Evolutionary conservation across 140 eudicot species (phyloP).

Genomic region (Bidens hawaiensis): DNA sequence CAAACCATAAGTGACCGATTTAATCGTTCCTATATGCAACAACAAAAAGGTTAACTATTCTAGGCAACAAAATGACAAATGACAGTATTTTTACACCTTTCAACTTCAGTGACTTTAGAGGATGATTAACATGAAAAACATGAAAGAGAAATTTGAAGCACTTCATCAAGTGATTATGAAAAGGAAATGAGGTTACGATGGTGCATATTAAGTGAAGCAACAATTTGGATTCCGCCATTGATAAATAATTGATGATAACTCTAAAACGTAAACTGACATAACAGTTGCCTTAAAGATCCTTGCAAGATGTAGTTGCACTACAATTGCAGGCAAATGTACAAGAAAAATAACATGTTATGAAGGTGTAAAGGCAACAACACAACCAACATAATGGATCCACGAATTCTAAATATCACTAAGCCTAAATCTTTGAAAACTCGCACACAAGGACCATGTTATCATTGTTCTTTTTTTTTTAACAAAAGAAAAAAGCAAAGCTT

Average conservation of each 20-base stretch:
- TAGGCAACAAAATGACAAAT: too few species aligned
- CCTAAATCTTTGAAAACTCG: not conserved
- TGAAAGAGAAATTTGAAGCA: too few species aligned
- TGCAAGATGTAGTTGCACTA: not conserved
- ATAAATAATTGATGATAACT: not conserved
- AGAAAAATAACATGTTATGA: not conserved
- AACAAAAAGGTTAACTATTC: not conserved
- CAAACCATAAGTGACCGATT: slow-evolving; percentile 80
- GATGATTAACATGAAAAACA: too few species aligned
- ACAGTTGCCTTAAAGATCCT: not conserved
- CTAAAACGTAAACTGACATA: not conserved
- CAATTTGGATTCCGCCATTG: not conserved
- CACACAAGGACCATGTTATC: not conserved
- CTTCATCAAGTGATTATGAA: too few species aligned
- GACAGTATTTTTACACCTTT: too few species aligned
- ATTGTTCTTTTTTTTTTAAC: too few species aligned
- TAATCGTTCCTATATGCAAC: slow-evolving; percentile 58
- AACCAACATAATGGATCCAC: not conserved
- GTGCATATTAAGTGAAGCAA: too few species aligned
- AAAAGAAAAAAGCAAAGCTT: too few species aligned
- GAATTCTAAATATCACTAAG: not conserved
- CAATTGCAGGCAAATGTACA: not conserved
- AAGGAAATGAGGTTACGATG: too few species aligned
- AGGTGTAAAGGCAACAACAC: not conserved
- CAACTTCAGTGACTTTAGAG: too few species aligned